Conservation (phyloP, 1,139 yeast species). For the Diutina neorugosa region DNA sequence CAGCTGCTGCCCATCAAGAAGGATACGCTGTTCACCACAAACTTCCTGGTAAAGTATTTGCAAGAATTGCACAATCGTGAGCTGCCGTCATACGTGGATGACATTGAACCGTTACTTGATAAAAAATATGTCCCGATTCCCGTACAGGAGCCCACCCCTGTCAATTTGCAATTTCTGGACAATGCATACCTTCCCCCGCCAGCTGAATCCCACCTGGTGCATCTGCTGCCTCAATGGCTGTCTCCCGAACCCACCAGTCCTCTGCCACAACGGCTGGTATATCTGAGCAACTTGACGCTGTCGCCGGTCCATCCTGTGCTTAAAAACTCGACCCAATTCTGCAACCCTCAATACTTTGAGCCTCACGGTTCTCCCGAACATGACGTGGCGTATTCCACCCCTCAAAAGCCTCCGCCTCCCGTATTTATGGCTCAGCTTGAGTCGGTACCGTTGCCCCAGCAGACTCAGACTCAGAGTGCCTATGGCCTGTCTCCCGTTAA, state of each 20-base stretch:
- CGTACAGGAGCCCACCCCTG: slow-evolving; percentile 22
- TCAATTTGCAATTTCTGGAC: slow-evolving; percentile 1
- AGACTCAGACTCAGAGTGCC: not conserved
- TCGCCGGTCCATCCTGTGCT: slow-evolving; percentile 1
- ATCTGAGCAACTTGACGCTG: not conserved
- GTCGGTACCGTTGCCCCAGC: slow-evolving; percentile 2
- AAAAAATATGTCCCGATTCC: slow-evolving; percentile 24
- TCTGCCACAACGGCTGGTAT: slow-evolving; percentile 11
- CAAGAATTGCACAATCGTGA: not conserved
- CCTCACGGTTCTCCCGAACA: slow-evolving; percentile 7
- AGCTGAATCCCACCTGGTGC: not conserved
- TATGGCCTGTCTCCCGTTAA: slow-evolving; percentile 15
- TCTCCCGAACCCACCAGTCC: slow-evolving; percentile 32
- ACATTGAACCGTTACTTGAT: not conserved
- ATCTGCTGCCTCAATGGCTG: not conserved
- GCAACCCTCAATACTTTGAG: slow-evolving; percentile 31
- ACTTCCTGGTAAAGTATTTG: not conserved
- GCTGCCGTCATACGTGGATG: not conserved
- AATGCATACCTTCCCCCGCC: slow-evolving; percentile 3
- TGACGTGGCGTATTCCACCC: slow-evolving; percentile 8
- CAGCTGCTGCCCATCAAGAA: not conserved
- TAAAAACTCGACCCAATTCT: slow-evolving; percentile 12
- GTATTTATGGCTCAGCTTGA: slow-evolving; percentile 5
- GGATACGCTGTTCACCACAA: not conserved
- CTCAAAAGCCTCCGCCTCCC: not conserved